These are phyloP conservation scores for Fraxinus platypoda DNA, from an alignment of 305 asterid genomes.

Conservation along the genomic window DNA sequence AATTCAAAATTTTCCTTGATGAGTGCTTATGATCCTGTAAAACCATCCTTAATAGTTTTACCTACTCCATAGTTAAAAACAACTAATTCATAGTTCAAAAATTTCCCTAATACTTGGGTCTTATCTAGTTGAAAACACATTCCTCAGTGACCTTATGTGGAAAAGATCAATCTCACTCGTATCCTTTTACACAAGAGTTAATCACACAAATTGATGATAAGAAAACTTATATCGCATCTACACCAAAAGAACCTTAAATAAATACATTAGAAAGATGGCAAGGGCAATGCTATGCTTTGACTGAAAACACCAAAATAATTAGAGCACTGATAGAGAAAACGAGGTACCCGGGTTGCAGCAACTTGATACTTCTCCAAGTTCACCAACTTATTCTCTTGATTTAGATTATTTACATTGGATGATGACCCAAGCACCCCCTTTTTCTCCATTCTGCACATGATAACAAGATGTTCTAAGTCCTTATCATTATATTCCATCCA, in stretches of 20 bases:
- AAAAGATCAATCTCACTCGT: neutral
- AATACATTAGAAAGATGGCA: neutral
- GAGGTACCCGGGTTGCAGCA: slow-evolving; percentile 17
- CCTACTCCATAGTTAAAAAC: neutral
- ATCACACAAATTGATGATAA: neutral
- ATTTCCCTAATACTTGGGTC: neutral
- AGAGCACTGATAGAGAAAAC: neutral
- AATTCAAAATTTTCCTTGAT: neutral
- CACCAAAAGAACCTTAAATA: neutral
- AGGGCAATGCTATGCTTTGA: neutral
- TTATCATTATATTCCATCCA: neutral
- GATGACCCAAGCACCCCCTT: neutral
- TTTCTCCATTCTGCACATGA: slow-evolving; percentile 19
- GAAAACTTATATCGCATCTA: neutral
- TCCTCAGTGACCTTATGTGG: neutral
- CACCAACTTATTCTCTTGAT: slow-evolving; percentile 8
- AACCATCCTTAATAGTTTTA: neutral
- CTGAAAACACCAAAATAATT: neutral
- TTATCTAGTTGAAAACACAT: neutral
- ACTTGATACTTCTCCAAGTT: slow-evolving; percentile 10
- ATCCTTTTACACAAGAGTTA: neutral
- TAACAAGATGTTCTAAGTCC: neutral
- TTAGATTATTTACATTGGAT: neutral
- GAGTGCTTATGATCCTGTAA: neutral
- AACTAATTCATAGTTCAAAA: neutral